Percentiles rank a stretch among this genome's conserved stretches.
These are phyloP conservation scores for Trichoderma sp. DNA, from an alignment of 2,329 filamentous ascomycete genomes.

Conservation along the genomic window DNA sequence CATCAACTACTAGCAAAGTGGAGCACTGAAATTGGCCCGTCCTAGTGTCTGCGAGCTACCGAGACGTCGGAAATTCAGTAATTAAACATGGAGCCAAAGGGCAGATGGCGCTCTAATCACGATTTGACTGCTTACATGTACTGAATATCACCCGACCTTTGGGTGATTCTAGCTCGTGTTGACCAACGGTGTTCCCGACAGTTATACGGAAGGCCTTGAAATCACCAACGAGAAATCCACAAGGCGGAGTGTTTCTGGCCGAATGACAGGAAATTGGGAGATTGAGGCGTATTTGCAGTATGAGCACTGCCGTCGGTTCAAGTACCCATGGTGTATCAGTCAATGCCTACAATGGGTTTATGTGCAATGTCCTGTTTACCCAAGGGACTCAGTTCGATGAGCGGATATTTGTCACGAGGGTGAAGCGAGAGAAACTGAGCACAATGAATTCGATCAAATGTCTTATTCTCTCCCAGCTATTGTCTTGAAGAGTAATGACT, in stretches of 20 bases:
- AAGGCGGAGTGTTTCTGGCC: background rate
- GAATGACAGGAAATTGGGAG: background rate
- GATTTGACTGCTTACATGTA: background rate
- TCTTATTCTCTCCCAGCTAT: background rate
- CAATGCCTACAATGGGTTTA: background rate
- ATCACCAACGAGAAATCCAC: background rate
- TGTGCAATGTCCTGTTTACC: no score
- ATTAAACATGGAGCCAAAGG: slow-evolving; percentile 1
- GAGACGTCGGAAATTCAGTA: slow-evolving; percentile 6
- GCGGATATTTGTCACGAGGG: background rate
- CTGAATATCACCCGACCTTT: background rate
- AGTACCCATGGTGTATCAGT: background rate
- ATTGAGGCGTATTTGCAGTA: background rate
- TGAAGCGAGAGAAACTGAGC: background rate
- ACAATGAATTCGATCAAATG: background rate
- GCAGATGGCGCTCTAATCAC: background rate
- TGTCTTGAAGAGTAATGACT: background rate
- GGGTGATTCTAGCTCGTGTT: background rate
- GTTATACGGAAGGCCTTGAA: background rate
- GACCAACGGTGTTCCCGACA: background rate
- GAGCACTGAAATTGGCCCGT: slow-evolving; percentile 5
- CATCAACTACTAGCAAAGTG: background rate
- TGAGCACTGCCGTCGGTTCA: background rate
- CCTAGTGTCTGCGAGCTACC: background rate
- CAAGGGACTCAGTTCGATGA: background rate